Evolutionary conservation across 345 rosid species (phyloP), one percentile per base, ranked within the genome.

Genomic region (Euphorbia pulcherrima): DNA sequence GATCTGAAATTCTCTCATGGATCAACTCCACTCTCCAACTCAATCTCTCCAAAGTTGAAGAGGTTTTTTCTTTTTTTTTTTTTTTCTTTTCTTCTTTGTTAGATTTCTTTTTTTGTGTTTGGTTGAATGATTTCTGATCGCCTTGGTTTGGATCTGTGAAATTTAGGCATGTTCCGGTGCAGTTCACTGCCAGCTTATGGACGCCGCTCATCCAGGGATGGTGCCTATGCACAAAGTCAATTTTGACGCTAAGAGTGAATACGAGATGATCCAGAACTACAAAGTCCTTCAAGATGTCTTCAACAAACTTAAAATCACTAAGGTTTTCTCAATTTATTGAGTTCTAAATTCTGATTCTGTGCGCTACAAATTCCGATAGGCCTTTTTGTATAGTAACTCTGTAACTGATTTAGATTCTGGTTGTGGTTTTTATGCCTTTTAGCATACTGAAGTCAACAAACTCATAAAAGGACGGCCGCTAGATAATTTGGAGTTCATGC

Each of bases 201-300:
- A 90, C 74, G 82, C 90, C 27, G 86, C 77, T 12, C 99, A 90
- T 74, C 97, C 94, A 2, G 97, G 97, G 65, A 80, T 80, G 68
- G 99, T 92, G 54, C 94, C 98, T 74, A 92, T 92, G 94, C 99
- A 92, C 80, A 95, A 95, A 82, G 99, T 95, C 77, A 95, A 92
- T 55, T 95, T 86, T 59, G 97, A 95, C 50, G 96, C 98, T 2
- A 95, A 92, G 81, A 92, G 73, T 62, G 99, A 95, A 81, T 95
- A 90, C 78, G 98, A 95, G 82, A 95, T 87, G 99, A 95, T 95
- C 20, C 98, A 95, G 75, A 95, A 92, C 74, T 95, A 88, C 68
- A 92, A 95, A 75, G 92, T 95, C 41, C 97, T 92, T 54, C 99
- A 95, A 79, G 99, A 92, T 54, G 96, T 92, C 40, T 95, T 95